Evolutionary conservation across 805 yeast genomes (phyloP).

Genomic region (Wickerhamomyces mucosus): DNA sequence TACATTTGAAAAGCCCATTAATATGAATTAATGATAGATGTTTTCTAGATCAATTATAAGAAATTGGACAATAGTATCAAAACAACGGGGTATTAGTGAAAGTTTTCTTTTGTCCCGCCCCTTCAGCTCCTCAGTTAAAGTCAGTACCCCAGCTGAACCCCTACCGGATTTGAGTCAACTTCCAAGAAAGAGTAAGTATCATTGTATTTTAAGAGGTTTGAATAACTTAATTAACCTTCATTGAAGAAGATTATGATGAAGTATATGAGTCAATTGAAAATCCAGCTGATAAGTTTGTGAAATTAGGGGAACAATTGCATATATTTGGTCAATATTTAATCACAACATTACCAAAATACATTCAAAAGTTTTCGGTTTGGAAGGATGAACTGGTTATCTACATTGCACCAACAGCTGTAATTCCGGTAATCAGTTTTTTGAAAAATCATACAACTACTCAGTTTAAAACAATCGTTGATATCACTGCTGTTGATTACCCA

Average conservation of each 20-base stretch:
- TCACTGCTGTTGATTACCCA: conserved; percentile 84
- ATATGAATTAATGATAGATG: too few relatives aligned
- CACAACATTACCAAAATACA: conserved; percentile 69
- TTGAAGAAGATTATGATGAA: conserved; percentile 11
- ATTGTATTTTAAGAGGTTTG: not conserved
- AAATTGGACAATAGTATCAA: too few relatives aligned
- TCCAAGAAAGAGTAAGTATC: not conserved
- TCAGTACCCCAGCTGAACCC: not conserved
- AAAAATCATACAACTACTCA: conserved; percentile 75
- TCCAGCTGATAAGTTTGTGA: conserved; percentile 69
- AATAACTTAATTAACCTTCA: not conserved
- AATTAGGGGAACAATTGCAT: conserved; percentile 62
- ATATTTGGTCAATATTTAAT: conserved; percentile 73
- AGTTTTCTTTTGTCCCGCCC: too few relatives aligned
- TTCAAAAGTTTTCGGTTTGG: conserved; percentile 84
- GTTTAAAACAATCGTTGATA: conserved; percentile 68
- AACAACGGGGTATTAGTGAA: too few relatives aligned
- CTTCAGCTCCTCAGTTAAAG: not conserved
- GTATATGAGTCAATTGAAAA: conserved; percentile 35
- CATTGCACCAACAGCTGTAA: conserved; percentile 65
- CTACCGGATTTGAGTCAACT: not conserved
- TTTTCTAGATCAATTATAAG: too few relatives aligned
- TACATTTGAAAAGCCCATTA: too few relatives aligned
- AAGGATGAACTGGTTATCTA: conserved; percentile 76
- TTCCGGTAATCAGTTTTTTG: conserved; percentile 63